Conservation (phyloP, 2,329 filamentous ascomycete genomes). For the Xylariaceae sp. region DNA sequence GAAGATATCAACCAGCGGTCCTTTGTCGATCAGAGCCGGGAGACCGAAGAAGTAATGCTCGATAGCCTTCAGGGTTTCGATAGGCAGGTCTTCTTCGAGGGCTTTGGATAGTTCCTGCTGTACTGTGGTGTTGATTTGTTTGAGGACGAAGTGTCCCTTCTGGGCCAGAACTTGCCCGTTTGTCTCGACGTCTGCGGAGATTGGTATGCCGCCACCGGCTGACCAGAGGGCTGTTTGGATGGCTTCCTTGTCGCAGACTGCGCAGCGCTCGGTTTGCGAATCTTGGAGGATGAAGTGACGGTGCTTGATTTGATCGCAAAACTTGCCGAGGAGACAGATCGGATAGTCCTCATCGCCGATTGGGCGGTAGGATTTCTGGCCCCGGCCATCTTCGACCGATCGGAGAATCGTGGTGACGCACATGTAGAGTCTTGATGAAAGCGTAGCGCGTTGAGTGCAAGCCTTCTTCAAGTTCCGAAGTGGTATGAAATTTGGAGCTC, state of each 20-base stretch:
- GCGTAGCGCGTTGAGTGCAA: no score
- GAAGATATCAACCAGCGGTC: not conserved
- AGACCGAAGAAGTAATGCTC: constrained; percentile 3
- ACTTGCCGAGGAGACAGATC: not conserved
- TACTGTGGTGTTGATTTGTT: not conserved
- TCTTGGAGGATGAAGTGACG: not conserved
- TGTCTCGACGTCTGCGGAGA: no score
- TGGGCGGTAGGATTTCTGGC: not conserved
- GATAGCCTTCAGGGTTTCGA: not conserved
- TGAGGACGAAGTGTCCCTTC: no score
- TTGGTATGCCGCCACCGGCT: not conserved
- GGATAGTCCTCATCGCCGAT: not conserved
- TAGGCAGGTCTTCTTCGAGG: not conserved
- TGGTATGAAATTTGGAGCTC: no score
- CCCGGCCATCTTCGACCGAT: not conserved
- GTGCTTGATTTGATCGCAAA: not conserved
- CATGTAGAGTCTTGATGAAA: not conserved
- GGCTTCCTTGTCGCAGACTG: not conserved
- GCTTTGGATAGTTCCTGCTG: not conserved
- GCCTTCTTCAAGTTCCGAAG: no score
- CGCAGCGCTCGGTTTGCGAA: not conserved
- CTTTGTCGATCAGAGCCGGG: not conserved
- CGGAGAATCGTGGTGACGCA: constrained; percentile 2
- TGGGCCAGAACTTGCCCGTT: no score
- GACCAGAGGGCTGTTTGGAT: not conserved